Base-by-base conservation (phyloP, 2,329 filamentous ascomycete genomes). In the Alternaria gansuensis region DNA sequence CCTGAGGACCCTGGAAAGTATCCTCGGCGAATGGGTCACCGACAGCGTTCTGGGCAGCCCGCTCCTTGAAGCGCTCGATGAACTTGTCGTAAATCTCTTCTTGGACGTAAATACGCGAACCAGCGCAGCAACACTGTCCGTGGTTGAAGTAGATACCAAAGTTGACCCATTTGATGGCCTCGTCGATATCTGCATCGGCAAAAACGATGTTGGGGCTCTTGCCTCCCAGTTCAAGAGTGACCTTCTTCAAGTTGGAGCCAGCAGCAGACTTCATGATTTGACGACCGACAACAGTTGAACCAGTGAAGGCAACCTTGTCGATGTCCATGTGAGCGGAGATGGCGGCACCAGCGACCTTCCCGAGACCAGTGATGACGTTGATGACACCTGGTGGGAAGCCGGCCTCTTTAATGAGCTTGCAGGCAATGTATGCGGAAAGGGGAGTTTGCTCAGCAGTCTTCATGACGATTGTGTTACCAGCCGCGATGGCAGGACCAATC, bases 81-180 rank as follows among this genome's bases (percentile, higher is more conserved):
- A 96, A 96, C 83, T 92, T 89, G 82, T 96, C 92, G 82, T 95
- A 93, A 79, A 96, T 90, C 62, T 84, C 83, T 74, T 95, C 91
- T 78, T 96, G 91, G 52, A 96, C 92, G 80, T 92, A 93, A 78
- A 96, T 86, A 74, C 92, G 89, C 63, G 90, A 92, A 67, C 90
- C 90, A 62, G 91, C 91, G 75, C 90, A 92, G 82, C 85, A 87
- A 80, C 82, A 84, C 77, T 87, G 85, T 71, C 84, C 84, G 75
- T 85, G 83, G 80, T 86, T 86, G 79, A 82, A 85, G 79, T 82
- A 83, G 69, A 84, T 83, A 72, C 82, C 82, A 54, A 83, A 83
- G 76, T 91, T 92, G 82, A 90, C 89, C 89, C 90, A 92, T 59
- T 87, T 87, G 77, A 92, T 88, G 72, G 90, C 87, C 75, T 90